A percentile compares a stretch with the other conserved stretches of the same genome.
phyloP scores from a whole-genome alignment of 768 basidiomycete species.

The Tylopilus felleus region DNA sequence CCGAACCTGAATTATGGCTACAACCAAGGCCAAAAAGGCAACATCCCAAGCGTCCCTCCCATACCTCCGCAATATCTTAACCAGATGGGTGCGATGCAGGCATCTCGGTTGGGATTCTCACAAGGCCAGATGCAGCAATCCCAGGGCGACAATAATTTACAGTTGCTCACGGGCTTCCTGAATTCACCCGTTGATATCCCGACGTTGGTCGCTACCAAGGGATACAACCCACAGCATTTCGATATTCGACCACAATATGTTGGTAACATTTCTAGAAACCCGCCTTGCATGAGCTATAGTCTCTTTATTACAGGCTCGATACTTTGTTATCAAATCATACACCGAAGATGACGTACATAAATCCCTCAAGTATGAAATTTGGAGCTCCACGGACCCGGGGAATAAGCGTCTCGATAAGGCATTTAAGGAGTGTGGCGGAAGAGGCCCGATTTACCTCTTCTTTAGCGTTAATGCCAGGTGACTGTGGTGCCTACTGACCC shows the following conservation, averaged over 20 bases:
- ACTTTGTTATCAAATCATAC: constrained; percentile 98
- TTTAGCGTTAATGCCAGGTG: constrained; percentile 95
- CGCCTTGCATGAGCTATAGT: constrained; percentile 1
- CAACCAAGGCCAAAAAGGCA: constrained; percentile 35
- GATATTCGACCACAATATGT: constrained; percentile 79
- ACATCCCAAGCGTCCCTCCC: constrained; percentile 64
- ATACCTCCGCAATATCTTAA: constrained; percentile 74
- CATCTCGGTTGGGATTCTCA: constrained; percentile 39
- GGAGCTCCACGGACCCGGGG: constrained; percentile 95
- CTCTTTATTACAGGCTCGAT: constrained; percentile 61
- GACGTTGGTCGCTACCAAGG: constrained; percentile 79
- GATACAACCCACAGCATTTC: constrained; percentile 86
- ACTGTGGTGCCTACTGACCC: constrained; percentile 3
- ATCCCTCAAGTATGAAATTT: constrained; percentile 94
- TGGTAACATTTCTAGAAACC: constrained; percentile 28
- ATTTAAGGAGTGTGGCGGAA: constrained; percentile 88
- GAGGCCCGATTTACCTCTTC: constrained; percentile 96
- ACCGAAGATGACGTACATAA: constrained; percentile 99
- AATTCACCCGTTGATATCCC: constrained; percentile 81
- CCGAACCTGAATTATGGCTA: constrained; percentile 66
- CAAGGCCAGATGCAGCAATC: constrained; percentile 28
- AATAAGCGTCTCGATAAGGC: constrained; percentile 98
- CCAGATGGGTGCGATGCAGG: constrained; percentile 40
- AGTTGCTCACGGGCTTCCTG: constrained; percentile 45
- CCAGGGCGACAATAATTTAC: constrained; percentile 29